A percentile compares a stretch with the other conserved stretches of the same genome.
These are phyloP conservation scores for Penicillium subrubescens DNA, from an alignment of 495 filamentous ascomycete genomes.

Conservation along the genomic window DNA sequence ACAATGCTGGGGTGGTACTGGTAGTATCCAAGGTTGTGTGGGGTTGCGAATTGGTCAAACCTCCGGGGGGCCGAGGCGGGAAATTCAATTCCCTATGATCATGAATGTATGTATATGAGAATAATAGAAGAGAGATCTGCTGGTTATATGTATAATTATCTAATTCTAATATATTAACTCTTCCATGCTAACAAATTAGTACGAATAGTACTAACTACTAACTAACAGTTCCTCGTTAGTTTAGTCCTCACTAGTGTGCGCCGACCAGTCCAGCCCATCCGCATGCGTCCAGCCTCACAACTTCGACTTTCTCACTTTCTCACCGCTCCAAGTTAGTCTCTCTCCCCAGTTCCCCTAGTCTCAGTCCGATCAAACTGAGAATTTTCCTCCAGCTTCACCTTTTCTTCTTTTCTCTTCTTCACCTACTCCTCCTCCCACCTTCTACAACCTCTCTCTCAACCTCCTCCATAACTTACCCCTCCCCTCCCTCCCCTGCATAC, in stretches of 20 bases:
- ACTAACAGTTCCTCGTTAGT: background rate
- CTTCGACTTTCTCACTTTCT: background rate
- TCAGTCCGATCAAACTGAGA: background rate
- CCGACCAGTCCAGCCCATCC: conserved; percentile 6
- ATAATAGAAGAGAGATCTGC: too few relatives aligned
- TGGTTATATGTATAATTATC: too few relatives aligned
- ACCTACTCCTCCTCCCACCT: background rate
- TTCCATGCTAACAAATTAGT: too few relatives aligned
- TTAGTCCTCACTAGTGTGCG: background rate
- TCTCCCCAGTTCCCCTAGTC: background rate
- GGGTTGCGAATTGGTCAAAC: too few relatives aligned
- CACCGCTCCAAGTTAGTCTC: background rate
- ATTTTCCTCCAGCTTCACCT: background rate
- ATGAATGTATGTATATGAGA: too few relatives aligned
- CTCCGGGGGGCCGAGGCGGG: too few relatives aligned
- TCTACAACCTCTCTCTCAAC: background rate
- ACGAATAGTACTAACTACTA: too few relatives aligned
- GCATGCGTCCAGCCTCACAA: conserved; percentile 24
- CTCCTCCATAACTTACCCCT: background rate
- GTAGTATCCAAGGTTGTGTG: too few relatives aligned
- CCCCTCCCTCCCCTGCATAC: conserved; percentile 2
- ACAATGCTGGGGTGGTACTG: too few relatives aligned
- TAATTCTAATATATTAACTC: too few relatives aligned
- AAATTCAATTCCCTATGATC: too few relatives aligned
- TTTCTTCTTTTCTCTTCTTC: background rate